These are phyloP conservation scores for Staphylotrichum tortipilum DNA, from an alignment of 495 filamentous ascomycete genomes.

Conservation along the genomic window DNA sequence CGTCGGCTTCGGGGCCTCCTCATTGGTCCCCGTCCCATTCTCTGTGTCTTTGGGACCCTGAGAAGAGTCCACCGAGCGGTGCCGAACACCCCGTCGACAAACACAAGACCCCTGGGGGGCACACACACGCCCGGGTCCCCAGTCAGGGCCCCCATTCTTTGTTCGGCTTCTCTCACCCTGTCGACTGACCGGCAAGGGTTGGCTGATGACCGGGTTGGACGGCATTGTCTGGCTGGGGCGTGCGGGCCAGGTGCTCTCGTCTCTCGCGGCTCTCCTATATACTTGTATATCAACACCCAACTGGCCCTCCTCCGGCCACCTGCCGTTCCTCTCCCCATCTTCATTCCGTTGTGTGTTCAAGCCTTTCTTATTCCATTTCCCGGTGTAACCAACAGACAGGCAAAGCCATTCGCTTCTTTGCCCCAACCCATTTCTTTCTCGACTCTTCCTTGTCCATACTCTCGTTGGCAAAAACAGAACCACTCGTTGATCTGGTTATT, in stretches of 20 bases:
- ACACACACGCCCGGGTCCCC: not conserved
- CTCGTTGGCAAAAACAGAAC: conserved; percentile 19
- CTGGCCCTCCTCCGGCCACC: conserved; percentile 4
- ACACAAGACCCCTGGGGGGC: not conserved
- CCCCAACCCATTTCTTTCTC: conserved; percentile 28
- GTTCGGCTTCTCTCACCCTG: conserved; percentile 4
- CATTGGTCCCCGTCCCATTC: no score
- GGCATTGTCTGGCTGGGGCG: not conserved
- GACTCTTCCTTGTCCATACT: conserved; percentile 16
- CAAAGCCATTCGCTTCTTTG: conserved; percentile 53
- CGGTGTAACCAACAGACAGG: conserved; percentile 31
- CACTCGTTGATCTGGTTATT: not conserved
- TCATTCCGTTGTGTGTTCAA: conserved; percentile 15
- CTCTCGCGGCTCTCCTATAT: no score
- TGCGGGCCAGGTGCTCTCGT: no score
- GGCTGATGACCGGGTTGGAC: not conserved
- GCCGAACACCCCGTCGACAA: not conserved
- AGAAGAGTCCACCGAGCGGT: not conserved
- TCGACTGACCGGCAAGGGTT: not conserved
- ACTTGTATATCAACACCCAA: conserved; percentile 8
- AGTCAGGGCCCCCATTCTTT: not conserved
- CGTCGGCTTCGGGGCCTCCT: not conserved
- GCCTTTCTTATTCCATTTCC: conserved; percentile 29
- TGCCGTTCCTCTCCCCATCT: conserved; percentile 17
- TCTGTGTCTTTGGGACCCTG: not conserved